phyloP scores from a whole-genome alignment of 2,329 filamentous ascomycete genomes.

The Huntiella abstrusa region DNA sequence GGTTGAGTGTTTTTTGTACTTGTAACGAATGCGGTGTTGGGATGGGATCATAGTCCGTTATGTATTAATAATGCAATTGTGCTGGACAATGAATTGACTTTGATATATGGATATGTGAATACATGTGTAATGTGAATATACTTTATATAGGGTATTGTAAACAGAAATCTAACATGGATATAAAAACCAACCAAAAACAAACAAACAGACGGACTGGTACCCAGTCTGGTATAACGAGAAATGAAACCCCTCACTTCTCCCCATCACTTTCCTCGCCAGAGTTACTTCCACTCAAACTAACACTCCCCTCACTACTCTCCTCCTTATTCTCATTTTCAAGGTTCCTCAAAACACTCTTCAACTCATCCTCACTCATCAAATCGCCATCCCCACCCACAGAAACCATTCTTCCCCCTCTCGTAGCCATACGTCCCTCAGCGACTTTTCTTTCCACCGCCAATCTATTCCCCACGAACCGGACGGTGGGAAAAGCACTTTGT shows the following conservation, averaged over 20 bases:
- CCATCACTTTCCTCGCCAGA: background rate
- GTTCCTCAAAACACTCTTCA: slow-evolving; percentile 27
- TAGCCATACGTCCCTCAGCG: slow-evolving; percentile 38
- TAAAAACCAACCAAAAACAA: background rate
- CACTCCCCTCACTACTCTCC: slow-evolving; percentile 1
- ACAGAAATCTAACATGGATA: background rate
- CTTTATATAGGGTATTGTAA: background rate
- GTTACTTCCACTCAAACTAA: background rate
- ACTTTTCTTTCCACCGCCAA: slow-evolving; percentile 60
- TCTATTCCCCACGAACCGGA: slow-evolving; percentile 79
- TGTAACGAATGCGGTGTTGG: background rate
- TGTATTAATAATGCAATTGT: slow-evolving; percentile 1
- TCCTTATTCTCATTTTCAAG: slow-evolving; percentile 14
- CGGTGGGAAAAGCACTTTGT: slow-evolving; percentile 73
- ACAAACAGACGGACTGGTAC: background rate
- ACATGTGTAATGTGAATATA: too few species aligned
- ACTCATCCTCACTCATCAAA: slow-evolving; percentile 42
- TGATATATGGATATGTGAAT: too few species aligned
- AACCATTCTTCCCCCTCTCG: slow-evolving; percentile 30
- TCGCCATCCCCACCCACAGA: slow-evolving; percentile 29
- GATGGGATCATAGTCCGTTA: background rate
- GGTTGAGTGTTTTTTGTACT: background rate
- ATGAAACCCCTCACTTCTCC: background rate
- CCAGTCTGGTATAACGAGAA: too few species aligned
- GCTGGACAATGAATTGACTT: background rate